Conservation (phyloP, 805 yeast species). For the Lipomyces sp. region DNA sequence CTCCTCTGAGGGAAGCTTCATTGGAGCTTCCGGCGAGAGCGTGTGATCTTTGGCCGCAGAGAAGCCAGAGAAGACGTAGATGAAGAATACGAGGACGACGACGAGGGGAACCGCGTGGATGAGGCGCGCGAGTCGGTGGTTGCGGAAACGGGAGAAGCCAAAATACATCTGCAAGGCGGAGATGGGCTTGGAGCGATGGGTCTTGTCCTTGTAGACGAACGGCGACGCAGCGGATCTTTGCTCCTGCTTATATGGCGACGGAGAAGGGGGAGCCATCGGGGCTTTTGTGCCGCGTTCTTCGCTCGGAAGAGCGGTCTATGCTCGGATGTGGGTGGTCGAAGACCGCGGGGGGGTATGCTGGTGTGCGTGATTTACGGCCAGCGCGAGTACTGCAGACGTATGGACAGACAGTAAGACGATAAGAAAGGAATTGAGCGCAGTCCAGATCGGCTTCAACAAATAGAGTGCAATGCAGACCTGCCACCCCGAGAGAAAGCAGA, state of each 20-base stretch:
- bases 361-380: too few relatives aligned
- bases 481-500: too few relatives aligned
- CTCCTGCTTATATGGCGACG: background rate
- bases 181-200: slow-evolving; percentile 5
- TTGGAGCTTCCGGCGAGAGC: background rate
- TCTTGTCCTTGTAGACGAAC: slow-evolving; percentile 15
- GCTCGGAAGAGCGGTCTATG: too few relatives aligned
- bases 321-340: too few relatives aligned
- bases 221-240: slow-evolving; percentile 1
- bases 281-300: background rate
- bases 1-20: slow-evolving; percentile 14
- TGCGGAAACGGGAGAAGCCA: background rate
- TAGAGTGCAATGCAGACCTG: too few relatives aligned
- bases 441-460: too few relatives aligned
- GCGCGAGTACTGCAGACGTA: too few relatives aligned
- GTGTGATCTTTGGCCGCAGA: slow-evolving; percentile 1
- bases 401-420: too few relatives aligned
- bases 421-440: too few relatives aligned
- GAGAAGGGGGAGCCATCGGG: background rate
- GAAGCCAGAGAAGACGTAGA: slow-evolving; percentile 5
- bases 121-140: background rate
- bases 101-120: slow-evolving; percentile 5
- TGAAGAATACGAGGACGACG: background rate
- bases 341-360: too few relatives aligned
- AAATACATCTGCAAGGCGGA: slow-evolving; percentile 1